Evolutionary conservation across 1,284 basidiomycete genomes (phyloP), one percentile per base, ranked within the genome.

Genomic region (Cutaneotrichosporon sp.): DNA sequence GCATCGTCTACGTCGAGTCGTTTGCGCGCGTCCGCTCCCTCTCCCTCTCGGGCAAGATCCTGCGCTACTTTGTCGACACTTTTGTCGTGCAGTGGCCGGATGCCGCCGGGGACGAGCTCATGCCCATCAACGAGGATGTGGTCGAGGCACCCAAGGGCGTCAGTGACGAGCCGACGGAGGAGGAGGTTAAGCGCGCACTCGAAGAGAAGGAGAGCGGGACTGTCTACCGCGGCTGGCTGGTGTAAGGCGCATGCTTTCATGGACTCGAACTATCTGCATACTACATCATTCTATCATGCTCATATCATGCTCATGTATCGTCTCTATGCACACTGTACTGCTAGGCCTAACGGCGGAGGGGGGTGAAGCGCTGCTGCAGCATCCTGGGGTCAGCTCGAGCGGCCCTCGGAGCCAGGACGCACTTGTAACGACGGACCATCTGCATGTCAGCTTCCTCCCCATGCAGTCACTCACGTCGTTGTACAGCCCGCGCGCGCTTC

Each of bases 1-100:
- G 82, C 49, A 77, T 93, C 29, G 85, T 99, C 59, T 99, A 98
- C 76, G 83, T 98, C 47, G 97, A 99, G 78, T 95, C 93, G 0
- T 97, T 97, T 74, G 94, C 97, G 7, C 87, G 97, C 16, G 93
- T 97, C 7, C 83, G 81, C 31, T 84, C 85, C 0, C 82, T 98
- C 20, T 95, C 92, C 14, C 82, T 97, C 18, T 92, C 93, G 24
- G 95, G 88, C 27, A 91, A 86, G 70, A 80, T 99, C 47, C 82
- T 98, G 22, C 84, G 87, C 36, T 86, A 85, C 10, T 81, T 95
- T 45, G 93, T 92, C 8, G 94, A 98, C 78, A 86, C 87, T 53
- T 93, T 95, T 74, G 73, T 95, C 59, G 89, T 92, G 16, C 92
- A 95, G 73, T 95, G 92, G 92, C 87, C 88, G 20, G 81, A 85